These are phyloP conservation scores for Zygosaccharomyces bailii DNA, from an alignment of 805 yeast genomes.

Conservation along the genomic window DNA sequence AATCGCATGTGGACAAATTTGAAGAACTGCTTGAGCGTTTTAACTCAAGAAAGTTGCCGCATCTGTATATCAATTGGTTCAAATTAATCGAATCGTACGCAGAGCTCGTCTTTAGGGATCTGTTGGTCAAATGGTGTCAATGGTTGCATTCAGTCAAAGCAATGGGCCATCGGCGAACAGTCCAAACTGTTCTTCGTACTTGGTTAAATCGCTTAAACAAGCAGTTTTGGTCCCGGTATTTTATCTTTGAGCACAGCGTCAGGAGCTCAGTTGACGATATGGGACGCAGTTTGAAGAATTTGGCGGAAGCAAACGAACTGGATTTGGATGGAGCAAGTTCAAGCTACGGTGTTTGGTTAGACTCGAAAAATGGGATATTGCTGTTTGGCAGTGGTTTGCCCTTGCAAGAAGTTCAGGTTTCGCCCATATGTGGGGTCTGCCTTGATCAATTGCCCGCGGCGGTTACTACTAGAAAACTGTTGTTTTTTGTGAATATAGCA, in stretches of 20 bases:
- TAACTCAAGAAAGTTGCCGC: slow-evolving; percentile 5
- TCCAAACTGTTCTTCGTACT: slow-evolving; percentile 10
- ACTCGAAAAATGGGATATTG: slow-evolving; percentile 22
- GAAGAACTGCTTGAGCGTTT: slow-evolving; percentile 13
- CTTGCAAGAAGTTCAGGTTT: slow-evolving; percentile 7
- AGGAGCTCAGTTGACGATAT: slow-evolving; percentile 12
- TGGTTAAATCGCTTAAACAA: slow-evolving; percentile 9
- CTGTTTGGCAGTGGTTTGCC: slow-evolving; percentile 19
- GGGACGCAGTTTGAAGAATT: slow-evolving; percentile 4
- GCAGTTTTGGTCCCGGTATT: slow-evolving; percentile 15
- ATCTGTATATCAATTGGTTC: slow-evolving; percentile 16
- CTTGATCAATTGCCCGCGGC: slow-evolving; percentile 11
- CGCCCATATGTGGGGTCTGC: slow-evolving; percentile 18
- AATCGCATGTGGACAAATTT: slow-evolving; percentile 15
- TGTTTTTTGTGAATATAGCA: slow-evolving; percentile 25
- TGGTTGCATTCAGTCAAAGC: slow-evolving; percentile 18
- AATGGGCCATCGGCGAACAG: slow-evolving; percentile 12
- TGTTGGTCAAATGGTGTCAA: slow-evolving; percentile 20
- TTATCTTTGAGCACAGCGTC: slow-evolving; percentile 14
- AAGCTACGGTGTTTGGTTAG: slow-evolving; percentile 24
- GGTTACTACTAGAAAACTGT: slow-evolving; percentile 15
- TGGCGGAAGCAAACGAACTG: slow-evolving; percentile 2
- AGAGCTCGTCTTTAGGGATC: slow-evolving; percentile 18
- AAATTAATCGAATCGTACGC: slow-evolving; percentile 20
- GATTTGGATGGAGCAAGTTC: background rate